Evolutionary conservation across 805 yeast genomes (phyloP), one percentile per base, ranked within the genome.

Genomic region (Zygosaccharomyces bisporus): DNA sequence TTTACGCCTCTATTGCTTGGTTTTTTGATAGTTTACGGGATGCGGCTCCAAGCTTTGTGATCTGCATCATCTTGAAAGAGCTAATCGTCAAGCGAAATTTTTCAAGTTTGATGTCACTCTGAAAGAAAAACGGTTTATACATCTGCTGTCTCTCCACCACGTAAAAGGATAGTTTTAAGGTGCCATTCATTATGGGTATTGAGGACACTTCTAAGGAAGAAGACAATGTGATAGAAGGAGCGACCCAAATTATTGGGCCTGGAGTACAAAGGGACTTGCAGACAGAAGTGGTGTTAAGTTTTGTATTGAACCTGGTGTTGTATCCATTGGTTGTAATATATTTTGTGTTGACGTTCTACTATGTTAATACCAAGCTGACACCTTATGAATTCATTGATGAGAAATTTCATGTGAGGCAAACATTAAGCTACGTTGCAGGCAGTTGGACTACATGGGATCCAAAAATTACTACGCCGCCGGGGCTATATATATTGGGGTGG

Each of bases 391-490:
- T 69, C 50, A 71, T 71, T 8, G 70, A 93, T 67, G 99, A 93
- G 63, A 71, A 77, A 9, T 91, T 91, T 66, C 99, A 93, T 60
- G 72, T 86, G 17, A 79, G 80, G 6, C 98, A 93, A 70, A 80
- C 95, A 5, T 72, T 77, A 46, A 72, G 69, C 38, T 89, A 84
- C 57, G 76, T 87, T 47, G 53, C 61, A 1, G 83, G 83, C 9
- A 69, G 79, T 41, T 88, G 80, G 67, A 43, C 51, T n/a, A 56
- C 68, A 1, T 89, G 96, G 96, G 88, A 93, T 62, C 74, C 80
- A 9, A 90, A 91, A 59, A 88, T 93, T 60, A 91, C 99, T 1
- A 93, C 99, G 0, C 99, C 99, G 1, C 98, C 98, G 1, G 99
- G 98, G 0, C 68, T 91, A 13, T 91, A 93, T 60, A 39, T 72